Percentiles rank a stretch among this genome's conserved stretches.
phyloP scores from a whole-genome alignment of 1,284 basidiomycete genomes.

The Rhodotorula mucilaginosa region DNA sequence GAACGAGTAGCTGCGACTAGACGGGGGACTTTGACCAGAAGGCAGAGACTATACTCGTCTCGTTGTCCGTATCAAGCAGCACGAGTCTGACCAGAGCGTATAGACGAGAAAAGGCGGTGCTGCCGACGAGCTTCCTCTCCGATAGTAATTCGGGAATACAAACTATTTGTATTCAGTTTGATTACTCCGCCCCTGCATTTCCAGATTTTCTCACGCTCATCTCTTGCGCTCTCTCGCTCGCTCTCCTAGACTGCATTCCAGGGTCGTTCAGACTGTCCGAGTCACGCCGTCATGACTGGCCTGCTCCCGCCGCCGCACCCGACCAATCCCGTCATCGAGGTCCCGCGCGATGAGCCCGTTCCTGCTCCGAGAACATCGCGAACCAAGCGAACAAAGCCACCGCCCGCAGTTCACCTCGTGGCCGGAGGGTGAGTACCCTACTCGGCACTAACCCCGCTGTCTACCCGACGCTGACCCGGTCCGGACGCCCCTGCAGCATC shows the following conservation, averaged over 20 bases:
- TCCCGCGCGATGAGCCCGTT: slow-evolving; percentile 13
- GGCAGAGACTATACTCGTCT: too few species aligned
- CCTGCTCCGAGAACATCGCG: not conserved
- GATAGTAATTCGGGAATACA: too few species aligned
- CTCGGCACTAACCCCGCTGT: not conserved
- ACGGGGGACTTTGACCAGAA: too few species aligned
- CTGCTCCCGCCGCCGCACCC: slow-evolving; percentile 1
- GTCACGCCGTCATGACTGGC: not conserved
- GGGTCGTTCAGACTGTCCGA: not conserved
- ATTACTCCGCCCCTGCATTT: too few species aligned
- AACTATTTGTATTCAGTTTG: too few species aligned
- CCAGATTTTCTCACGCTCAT: not conserved
- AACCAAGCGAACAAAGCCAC: slow-evolving; percentile 17
- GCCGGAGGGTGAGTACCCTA: slow-evolving; percentile 44
- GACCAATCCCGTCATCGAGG: slow-evolving; percentile 18
- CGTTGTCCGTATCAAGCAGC: too few species aligned
- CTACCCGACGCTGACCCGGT: not conserved
- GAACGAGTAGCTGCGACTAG: not conserved
- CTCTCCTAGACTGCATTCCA: too few species aligned
- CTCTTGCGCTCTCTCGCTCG: not conserved
- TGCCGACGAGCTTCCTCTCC: too few species aligned
- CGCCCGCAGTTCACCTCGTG: slow-evolving; percentile 49
- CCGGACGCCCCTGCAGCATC: slow-evolving; percentile 57
- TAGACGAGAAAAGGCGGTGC: too few species aligned
- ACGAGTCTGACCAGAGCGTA: too few species aligned